Evolutionary conservation across 169 alveolate species (phyloP).

Genomic region (Fabrea salina): DNA sequence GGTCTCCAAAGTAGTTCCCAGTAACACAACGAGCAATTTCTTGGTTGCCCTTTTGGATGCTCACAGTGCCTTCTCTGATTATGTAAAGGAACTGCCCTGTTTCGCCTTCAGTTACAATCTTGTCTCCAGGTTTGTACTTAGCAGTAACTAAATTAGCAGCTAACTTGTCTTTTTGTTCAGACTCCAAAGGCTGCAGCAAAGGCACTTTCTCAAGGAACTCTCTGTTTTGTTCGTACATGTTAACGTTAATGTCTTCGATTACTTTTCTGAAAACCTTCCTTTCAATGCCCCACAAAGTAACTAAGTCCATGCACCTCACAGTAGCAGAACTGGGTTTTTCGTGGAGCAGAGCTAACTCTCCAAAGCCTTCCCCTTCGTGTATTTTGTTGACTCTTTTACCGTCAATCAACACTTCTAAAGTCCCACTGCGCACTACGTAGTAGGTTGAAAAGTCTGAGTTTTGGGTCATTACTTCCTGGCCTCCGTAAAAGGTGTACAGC

Average conservation of each 20-base stretch:
- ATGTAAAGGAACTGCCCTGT: constrained; percentile 50
- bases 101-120: constrained; percentile 67
- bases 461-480: not conserved
- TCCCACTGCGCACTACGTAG: constrained; percentile 3
- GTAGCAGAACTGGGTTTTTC: constrained; percentile 46
- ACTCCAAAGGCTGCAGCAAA: constrained; percentile 49
- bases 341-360: constrained; percentile 53
- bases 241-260: constrained; percentile 38
- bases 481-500: not conserved
- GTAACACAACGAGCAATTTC: constrained; percentile 42
- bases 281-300: constrained; percentile 45
- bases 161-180: constrained; percentile 45
- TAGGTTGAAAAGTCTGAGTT: not conserved
- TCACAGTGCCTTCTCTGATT: constrained; percentile 62
- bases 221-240: constrained; percentile 57
- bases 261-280: constrained; percentile 44
- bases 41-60: constrained; percentile 39
- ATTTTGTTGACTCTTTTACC: constrained; percentile 33
- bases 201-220: constrained; percentile 55
- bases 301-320: constrained; percentile 7
- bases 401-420: constrained; percentile 26
- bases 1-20: constrained; percentile 64
- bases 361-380: constrained; percentile 42
- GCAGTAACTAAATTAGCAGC: constrained; percentile 42
- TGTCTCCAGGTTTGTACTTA: constrained; percentile 43